Percentiles rank a stretch among this genome's conserved stretches.
These are phyloP conservation scores for Fraxinus sp. DNA, from an alignment of 305 asterid genomes.

Conservation along the genomic window DNA sequence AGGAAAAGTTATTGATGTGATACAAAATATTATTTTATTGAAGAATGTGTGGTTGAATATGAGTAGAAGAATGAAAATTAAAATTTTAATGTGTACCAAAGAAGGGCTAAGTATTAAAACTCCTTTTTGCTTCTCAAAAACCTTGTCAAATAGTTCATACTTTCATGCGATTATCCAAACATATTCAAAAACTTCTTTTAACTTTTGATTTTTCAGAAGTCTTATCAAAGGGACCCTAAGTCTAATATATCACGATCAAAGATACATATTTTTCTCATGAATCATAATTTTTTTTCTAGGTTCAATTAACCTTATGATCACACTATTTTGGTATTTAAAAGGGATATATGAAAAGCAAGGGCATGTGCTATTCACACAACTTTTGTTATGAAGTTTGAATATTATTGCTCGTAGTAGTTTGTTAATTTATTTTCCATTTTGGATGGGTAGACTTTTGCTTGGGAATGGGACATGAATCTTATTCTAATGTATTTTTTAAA, in stretches of 20 bases:
- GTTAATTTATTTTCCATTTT: background rate
- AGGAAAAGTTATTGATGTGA: no score
- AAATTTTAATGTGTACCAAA: no score
- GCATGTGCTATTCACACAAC: conserved; percentile 21
- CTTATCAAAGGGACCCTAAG: background rate
- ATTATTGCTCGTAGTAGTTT: background rate
- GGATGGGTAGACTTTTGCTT: background rate
- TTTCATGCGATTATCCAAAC: background rate
- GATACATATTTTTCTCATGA: background rate
- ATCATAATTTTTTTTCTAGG: background rate
- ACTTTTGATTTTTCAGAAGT: background rate
- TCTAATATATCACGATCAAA: background rate
- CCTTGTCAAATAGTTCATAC: background rate
- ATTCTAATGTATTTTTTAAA: background rate
- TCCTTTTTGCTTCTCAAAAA: background rate
- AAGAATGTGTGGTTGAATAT: no score
- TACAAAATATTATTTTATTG: no score
- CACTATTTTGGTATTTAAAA: background rate
- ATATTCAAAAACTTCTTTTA: background rate
- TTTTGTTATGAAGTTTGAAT: background rate
- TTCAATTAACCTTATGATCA: background rate
- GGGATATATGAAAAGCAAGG: background rate
- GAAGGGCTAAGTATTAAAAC: background rate
- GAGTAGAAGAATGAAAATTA: no score
- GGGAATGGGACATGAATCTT: background rate